Evolutionary conservation across 331 rosid species (phyloP).

Genomic region (Acacia concinna): DNA sequence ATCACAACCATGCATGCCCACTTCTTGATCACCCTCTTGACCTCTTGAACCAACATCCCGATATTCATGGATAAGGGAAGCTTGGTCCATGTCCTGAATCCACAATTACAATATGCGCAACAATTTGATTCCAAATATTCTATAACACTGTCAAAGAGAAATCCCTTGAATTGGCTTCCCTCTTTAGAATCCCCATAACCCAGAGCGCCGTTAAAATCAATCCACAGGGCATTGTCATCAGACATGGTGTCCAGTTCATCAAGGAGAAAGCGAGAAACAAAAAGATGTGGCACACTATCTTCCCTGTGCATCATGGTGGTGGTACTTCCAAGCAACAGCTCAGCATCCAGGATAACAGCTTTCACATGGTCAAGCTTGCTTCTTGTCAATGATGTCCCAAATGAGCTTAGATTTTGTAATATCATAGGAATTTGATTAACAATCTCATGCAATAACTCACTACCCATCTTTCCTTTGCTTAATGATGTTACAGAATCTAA

Average conservation of each 20-base stretch:
- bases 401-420: conserved; percentile 40
- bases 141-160: conserved; percentile 62
- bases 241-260: conserved; percentile 53
- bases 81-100: conserved; percentile 51
- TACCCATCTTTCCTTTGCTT: conserved; percentile 33
- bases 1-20: conserved; percentile 64
- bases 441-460: conserved; percentile 37
- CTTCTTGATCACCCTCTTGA: conserved; percentile 52
- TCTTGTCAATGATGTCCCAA: conserved; percentile 44
- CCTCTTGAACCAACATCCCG: conserved; percentile 45
- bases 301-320: not conserved
- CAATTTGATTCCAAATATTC: conserved; percentile 65
- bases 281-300: conserved; percentile 36
- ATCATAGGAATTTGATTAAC: conserved; percentile 41
- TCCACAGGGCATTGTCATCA: conserved; percentile 6
- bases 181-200: conserved; percentile 22
- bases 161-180: conserved; percentile 47
- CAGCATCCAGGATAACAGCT: conserved; percentile 62
- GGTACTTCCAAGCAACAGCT: conserved; percentile 53
- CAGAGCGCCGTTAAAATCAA: not conserved
- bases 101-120: conserved; percentile 42
- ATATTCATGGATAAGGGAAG: conserved; percentile 39
- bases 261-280: conserved; percentile 40
- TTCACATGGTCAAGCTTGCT: conserved; percentile 46
- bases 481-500: conserved; percentile 64